phyloP scores from a whole-genome alignment of 2,329 filamentous ascomycete species.

The Fusarium floridanum region DNA sequence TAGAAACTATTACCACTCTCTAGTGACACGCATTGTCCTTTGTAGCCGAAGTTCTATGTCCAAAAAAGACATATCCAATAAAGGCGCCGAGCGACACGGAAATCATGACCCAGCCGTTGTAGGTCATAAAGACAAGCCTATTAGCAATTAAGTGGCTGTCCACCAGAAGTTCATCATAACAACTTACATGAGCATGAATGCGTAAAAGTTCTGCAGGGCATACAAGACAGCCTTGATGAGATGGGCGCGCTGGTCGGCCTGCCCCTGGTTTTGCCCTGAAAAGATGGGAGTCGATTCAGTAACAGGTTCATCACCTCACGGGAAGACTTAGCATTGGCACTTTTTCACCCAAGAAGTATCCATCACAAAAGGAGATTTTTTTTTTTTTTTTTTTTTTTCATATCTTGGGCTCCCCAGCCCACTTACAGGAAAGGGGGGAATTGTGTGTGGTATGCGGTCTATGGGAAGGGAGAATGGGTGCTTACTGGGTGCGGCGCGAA shows the following conservation, averaged over 20 bases:
- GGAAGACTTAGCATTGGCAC: constrained; percentile 50
- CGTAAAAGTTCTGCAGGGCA: constrained; percentile 96
- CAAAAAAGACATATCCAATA: constrained; percentile 87
- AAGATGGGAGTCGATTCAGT: constrained; percentile 74
- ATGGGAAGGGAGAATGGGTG: not conserved
- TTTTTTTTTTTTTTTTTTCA: constrained; percentile 5
- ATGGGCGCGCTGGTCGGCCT: constrained; percentile 76
- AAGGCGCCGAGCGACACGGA: constrained; percentile 91
- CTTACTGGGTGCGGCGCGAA: constrained; percentile 68
- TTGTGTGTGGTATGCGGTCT: constrained; percentile 7
- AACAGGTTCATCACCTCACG: constrained; percentile 57
- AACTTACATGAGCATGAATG: constrained; percentile 98
- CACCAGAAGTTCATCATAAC: not conserved
- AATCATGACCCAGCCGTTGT: constrained; percentile 98
- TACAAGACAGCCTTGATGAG: constrained; percentile 87
- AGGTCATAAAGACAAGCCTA: constrained; percentile 99
- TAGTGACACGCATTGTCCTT: constrained; percentile 95
- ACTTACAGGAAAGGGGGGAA: constrained; percentile 17
- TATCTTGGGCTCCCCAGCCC: constrained; percentile 23
- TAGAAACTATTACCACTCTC: constrained; percentile 35
- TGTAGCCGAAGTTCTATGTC: constrained; percentile 74
- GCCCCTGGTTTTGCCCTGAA: constrained; percentile 78
- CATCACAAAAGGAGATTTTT: constrained; percentile 14
- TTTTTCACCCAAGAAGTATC: constrained; percentile 22
- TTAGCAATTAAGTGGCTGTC: not conserved